Conservation (phyloP, 2,329 filamentous ascomycete genomes). For the Metarhizium anisopliae region DNA sequence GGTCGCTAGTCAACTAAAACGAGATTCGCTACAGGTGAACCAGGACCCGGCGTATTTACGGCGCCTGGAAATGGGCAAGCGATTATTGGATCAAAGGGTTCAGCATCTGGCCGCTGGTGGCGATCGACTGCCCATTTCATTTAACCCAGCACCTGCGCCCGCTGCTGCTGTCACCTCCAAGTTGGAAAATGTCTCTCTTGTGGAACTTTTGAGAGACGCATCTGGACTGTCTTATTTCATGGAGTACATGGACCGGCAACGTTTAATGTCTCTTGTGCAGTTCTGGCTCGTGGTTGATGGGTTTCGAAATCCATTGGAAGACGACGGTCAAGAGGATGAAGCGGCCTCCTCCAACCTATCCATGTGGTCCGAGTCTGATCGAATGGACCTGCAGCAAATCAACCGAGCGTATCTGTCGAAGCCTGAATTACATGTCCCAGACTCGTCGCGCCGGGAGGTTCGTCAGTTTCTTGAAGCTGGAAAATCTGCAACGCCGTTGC, state of each 20-base stretch:
- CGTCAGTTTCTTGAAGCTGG: constrained; percentile 72
- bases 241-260: constrained; percentile 96
- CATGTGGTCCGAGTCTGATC: constrained; percentile 75
- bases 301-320: constrained; percentile 87
- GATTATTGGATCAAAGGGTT: constrained; percentile 82
- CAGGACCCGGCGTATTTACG: constrained; percentile 83
- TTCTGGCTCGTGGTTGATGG: constrained; percentile 99
- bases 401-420: constrained; percentile 81
- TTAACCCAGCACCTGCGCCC: constrained; percentile 15
- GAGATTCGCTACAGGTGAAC: constrained; percentile 66
- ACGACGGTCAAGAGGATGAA: constrained; percentile 56
- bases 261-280: constrained; percentile 80
- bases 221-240: constrained; percentile 96
- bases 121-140: constrained; percentile 28
- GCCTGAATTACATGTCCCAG: constrained; percentile 69
- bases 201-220: constrained; percentile 81
- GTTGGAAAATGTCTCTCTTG: constrained; percentile 66
- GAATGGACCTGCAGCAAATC: constrained; percentile 82
- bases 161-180: constrained; percentile 40
- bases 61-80: constrained; percentile 83
- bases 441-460: constrained; percentile 60
- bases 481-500: constrained; percentile 62
- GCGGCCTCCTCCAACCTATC: constrained; percentile 51
- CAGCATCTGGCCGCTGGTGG: constrained; percentile 66
- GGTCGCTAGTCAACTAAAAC: constrained; percentile 83